phyloP scores from a whole-genome alignment of 1,139 yeast species.

The Candida tetrigidarum region DNA sequence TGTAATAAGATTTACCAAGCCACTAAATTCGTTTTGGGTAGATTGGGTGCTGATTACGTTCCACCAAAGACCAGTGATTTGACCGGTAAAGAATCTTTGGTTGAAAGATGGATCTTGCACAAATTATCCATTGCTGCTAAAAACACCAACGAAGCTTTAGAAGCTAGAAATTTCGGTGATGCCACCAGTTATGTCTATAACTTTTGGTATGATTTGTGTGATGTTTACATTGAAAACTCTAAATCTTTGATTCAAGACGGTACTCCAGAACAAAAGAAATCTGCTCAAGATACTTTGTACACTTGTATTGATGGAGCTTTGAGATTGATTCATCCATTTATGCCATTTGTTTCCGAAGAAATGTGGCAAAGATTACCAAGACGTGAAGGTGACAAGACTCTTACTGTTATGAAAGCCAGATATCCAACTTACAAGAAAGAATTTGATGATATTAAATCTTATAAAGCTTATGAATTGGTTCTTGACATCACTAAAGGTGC shows the following conservation, averaged over 20 bases:
- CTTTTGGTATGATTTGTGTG: slow-evolving; percentile 97
- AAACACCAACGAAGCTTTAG: slow-evolving; percentile 67
- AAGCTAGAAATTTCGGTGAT: slow-evolving; percentile 85
- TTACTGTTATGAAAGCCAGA: slow-evolving; percentile 75
- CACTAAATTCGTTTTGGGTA: slow-evolving; percentile 93
- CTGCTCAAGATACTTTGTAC: slow-evolving; percentile 94
- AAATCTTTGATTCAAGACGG: slow-evolving; percentile 93
- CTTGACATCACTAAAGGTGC: slow-evolving; percentile 90
- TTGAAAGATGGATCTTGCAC: slow-evolving; percentile 96
- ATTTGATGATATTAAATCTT: slow-evolving; percentile 67
- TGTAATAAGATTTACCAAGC: slow-evolving; percentile 99
- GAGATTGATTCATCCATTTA: slow-evolving; percentile 93
- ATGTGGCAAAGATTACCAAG: slow-evolving; percentile 99
- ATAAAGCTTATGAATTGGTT: slow-evolving; percentile 77
- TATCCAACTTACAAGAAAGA: slow-evolving; percentile 72
- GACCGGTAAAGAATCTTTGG: slow-evolving; percentile 86
- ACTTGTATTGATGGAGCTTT: slow-evolving; percentile 92
- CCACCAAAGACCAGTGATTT: slow-evolving; percentile 70
- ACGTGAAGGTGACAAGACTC: slow-evolving; percentile 68
- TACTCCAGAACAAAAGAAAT: slow-evolving; percentile 75
- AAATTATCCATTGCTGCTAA: slow-evolving; percentile 75
- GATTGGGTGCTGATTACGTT: slow-evolving; percentile 83
- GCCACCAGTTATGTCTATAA: slow-evolving; percentile 87
- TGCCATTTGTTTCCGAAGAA: slow-evolving; percentile 97
- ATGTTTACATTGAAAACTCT: slow-evolving; percentile 97